Percentiles rank a stretch among this genome's conserved stretches.
These are phyloP conservation scores for Fusarium verticillioides DNA, from an alignment of 2,329 filamentous ascomycete genomes.

Conservation along the genomic window DNA sequence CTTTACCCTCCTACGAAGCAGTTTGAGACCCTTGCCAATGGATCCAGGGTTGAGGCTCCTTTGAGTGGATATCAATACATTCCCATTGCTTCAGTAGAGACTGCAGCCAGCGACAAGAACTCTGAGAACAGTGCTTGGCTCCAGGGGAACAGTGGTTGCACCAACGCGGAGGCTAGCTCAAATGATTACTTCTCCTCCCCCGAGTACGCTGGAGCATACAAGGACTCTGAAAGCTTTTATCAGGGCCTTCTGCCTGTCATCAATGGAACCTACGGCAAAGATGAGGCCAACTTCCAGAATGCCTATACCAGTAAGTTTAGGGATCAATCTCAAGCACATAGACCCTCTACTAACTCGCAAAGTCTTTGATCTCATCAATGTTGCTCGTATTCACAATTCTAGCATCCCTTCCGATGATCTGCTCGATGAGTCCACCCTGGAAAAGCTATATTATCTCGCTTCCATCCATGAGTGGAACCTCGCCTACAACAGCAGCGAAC, in stretches of 20 bases:
- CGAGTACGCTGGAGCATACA: constrained; percentile 57
- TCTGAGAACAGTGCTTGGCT: constrained; percentile 68
- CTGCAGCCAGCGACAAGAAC: constrained; percentile 64
- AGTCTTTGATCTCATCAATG: constrained; percentile 71
- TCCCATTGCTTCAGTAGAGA: constrained; percentile 72
- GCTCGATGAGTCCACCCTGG: constrained; percentile 68
- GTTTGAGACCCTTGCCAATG: constrained; percentile 75
- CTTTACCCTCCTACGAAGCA: constrained; percentile 82
- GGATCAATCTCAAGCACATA: constrained; percentile 60
- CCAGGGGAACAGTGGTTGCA: constrained; percentile 67
- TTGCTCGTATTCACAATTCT: constrained; percentile 68
- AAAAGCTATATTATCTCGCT: constrained; percentile 77
- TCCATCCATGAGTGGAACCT: constrained; percentile 84
- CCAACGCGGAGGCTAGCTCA: constrained; percentile 64
- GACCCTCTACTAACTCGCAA: constrained; percentile 7
- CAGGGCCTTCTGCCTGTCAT: constrained; percentile 64
- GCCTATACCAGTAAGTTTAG: constrained; percentile 67
- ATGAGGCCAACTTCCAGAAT: constrained; percentile 65
- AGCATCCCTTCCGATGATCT: constrained; percentile 68
- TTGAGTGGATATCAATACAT: constrained; percentile 87
- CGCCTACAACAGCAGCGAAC: constrained; percentile 81
- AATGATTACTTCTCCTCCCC: constrained; percentile 63
- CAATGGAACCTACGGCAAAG: constrained; percentile 61
- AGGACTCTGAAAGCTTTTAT: constrained; percentile 70
- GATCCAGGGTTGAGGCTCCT: constrained; percentile 72